Conservation (phyloP, 2,329 filamentous ascomycete species). For the Grosmannia huntii region DNA sequence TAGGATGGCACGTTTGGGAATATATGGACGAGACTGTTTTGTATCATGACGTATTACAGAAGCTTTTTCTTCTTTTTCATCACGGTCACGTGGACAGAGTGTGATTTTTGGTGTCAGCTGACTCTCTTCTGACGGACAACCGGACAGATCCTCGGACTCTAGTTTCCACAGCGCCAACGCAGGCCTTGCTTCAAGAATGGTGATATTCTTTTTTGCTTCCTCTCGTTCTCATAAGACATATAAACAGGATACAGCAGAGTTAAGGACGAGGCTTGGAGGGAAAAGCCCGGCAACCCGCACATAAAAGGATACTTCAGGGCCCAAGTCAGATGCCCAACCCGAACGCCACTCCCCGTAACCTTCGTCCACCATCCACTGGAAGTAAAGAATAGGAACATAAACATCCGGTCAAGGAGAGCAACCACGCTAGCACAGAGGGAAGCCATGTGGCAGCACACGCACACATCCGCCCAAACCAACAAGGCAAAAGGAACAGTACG, state of each 20-base stretch:
- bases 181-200: too few species aligned
- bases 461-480: not conserved
- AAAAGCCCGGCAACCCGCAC: not conserved
- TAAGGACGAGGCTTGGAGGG: not conserved
- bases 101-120: too few species aligned
- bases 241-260: not conserved
- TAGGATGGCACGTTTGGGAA: conserved; percentile 4
- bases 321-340: not conserved
- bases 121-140: too few species aligned
- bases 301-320: not conserved
- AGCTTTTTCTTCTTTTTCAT: too few species aligned
- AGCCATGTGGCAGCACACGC: not conserved
- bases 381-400: not conserved
- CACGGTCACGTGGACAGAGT: too few species aligned
- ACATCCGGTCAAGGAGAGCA: not conserved
- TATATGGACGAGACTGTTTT: too few species aligned
- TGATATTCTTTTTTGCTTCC: not conserved
- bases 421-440: not conserved
- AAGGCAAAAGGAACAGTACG: not conserved
- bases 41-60: too few species aligned
- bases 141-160: too few species aligned
- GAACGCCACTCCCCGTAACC: not conserved
- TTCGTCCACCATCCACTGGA: not conserved
- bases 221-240: not conserved
- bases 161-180: too few species aligned